These are phyloP conservation scores for Pugionium dolabratum DNA, from an alignment of 345 rosid genomes.

Conservation along the genomic window DNA sequence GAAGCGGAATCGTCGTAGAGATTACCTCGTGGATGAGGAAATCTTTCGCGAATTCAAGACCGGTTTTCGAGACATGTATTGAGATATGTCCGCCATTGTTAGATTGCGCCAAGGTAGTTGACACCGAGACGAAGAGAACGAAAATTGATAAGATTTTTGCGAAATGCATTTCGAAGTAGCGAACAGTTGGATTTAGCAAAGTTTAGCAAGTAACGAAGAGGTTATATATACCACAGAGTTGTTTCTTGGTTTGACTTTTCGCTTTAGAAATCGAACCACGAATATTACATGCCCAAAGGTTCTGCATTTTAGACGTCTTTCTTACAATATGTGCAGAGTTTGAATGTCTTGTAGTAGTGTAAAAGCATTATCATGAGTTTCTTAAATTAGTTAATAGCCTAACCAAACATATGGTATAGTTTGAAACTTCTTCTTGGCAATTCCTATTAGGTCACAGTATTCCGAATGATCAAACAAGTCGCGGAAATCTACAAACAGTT, in stretches of 20 bases:
- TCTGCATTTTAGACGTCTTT: slow-evolving; percentile 20
- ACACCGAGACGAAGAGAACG: slow-evolving; percentile 36
- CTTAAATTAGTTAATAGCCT: slow-evolving; percentile 51
- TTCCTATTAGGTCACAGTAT: slow-evolving; percentile 62
- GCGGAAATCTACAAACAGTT: slow-evolving; percentile 81
- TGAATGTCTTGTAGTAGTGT: slow-evolving; percentile 2
- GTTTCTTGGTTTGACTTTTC: slow-evolving; percentile 28
- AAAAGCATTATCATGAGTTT: neutral
- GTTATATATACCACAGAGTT: slow-evolving; percentile 15
- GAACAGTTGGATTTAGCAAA: neutral
- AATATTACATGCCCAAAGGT: slow-evolving; percentile 23
- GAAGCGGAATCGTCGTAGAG: slow-evolving; percentile 63
- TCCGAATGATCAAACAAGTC: slow-evolving; percentile 66
- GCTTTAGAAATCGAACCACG: slow-evolving; percentile 20
- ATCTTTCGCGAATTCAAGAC: slow-evolving; percentile 67
- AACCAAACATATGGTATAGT: slow-evolving; percentile 74
- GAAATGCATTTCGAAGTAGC: slow-evolving; percentile 33
- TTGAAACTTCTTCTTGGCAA: slow-evolving; percentile 81
- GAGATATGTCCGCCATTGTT: slow-evolving; percentile 52
- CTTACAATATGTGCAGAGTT: slow-evolving; percentile 28
- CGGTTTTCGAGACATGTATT: slow-evolving; percentile 48
- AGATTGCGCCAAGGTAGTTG: slow-evolving; percentile 45
- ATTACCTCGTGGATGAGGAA: slow-evolving; percentile 53
- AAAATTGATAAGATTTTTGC: slow-evolving; percentile 28
- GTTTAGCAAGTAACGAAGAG: slow-evolving; percentile 19